Evolutionary conservation across 371 early-diverging fungal genomes (phyloP).

Genomic region (Mucor mucedo): DNA sequence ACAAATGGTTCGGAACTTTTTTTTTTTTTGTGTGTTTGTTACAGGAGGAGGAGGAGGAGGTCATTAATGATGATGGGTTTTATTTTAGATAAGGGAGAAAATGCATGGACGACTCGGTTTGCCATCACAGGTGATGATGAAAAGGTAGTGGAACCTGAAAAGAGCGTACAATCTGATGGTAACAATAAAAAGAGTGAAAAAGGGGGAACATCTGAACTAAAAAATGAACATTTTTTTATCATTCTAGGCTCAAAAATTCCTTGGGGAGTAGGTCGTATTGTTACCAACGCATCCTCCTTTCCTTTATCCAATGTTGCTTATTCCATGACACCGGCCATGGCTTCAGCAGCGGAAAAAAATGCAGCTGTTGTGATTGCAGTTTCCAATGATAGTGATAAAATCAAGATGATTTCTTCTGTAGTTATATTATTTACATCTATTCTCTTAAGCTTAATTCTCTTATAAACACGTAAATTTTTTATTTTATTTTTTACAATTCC

Average conservation of each 20-base stretch:
- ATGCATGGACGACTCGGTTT: conserved; percentile 53
- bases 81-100: conserved; percentile 38
- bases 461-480: background rate
- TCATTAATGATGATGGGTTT: background rate
- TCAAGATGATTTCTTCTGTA: conserved; percentile 4
- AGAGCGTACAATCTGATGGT: conserved; percentile 46
- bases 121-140: conserved; percentile 37
- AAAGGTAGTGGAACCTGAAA: conserved; percentile 30
- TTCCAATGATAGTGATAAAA: conserved; percentile 2
- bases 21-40: background rate
- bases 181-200: conserved; percentile 9
- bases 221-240: background rate
- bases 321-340: conserved; percentile 26
- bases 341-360: conserved; percentile 27
- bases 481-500: conserved; percentile 45
- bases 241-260: conserved; percentile 43
- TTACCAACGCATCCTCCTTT: background rate
- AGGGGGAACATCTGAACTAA: background rate
- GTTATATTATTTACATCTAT: background rate
- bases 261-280: conserved; percentile 51
- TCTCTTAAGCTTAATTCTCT: background rate
- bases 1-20: conserved; percentile 35
- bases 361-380: conserved; percentile 25
- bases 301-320: conserved; percentile 11
- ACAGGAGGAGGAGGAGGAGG: background rate